Percentiles rank a stretch among this genome's conserved stretches.
Conservation (phyloP, 768 basidiomycete species). For the Symmetrospora coprosmae region DNA sequence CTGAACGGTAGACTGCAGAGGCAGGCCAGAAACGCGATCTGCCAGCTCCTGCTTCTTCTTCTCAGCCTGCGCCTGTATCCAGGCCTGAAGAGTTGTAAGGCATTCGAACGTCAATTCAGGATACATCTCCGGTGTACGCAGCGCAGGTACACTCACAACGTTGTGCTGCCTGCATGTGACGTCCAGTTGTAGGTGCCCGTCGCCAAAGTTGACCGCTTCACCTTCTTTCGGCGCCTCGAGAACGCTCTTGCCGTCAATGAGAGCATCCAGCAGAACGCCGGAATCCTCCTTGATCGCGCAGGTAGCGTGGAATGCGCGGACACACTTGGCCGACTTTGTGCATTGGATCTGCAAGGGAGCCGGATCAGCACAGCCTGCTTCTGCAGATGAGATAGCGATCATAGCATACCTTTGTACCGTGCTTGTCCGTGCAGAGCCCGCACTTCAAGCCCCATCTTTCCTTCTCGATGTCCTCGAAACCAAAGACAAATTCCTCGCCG, state of each 20-base stretch:
- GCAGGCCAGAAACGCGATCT: conserved; percentile 54
- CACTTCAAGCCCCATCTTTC: conserved; percentile 96
- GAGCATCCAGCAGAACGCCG: conserved; percentile 32
- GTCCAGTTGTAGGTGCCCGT: conserved; percentile 40
- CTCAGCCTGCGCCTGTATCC: conserved; percentile 60
- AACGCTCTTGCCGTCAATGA: conserved; percentile 36
- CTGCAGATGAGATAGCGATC: neutral
- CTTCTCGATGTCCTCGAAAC: conserved; percentile 73
- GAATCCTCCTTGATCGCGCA: conserved; percentile 56
- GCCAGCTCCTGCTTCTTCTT: conserved; percentile 61
- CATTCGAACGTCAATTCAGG: neutral
- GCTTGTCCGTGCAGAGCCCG: conserved; percentile 54
- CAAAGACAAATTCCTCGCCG: conserved; percentile 48
- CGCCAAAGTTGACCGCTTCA: conserved; percentile 49
- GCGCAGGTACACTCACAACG: conserved; percentile 53
- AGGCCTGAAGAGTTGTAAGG: conserved; percentile 48
- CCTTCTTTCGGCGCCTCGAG: conserved; percentile 49
- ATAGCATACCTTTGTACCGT: conserved; percentile 28
- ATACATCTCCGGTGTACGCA: neutral
- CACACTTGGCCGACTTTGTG: conserved; percentile 54
- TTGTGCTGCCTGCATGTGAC: conserved; percentile 78
- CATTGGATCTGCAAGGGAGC: conserved; percentile 39
- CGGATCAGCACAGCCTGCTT: conserved; percentile 25
- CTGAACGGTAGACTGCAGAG: conserved; percentile 61
- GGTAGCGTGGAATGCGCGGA: conserved; percentile 43